phyloP scores from a whole-genome alignment of 2,329 filamentous ascomycete genomes.

The Penicillium sp. region DNA sequence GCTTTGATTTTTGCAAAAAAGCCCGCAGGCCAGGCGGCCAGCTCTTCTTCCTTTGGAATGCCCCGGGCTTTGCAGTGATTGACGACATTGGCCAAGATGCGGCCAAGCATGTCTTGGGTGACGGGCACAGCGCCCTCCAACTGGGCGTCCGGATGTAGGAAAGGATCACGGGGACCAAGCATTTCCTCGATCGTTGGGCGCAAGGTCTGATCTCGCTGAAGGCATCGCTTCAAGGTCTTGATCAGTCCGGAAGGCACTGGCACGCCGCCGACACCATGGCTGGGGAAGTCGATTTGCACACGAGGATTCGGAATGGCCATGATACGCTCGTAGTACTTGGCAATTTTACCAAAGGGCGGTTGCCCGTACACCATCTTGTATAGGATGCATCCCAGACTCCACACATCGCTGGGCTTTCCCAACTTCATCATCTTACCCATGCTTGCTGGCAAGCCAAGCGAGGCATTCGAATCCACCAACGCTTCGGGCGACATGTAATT shows the following conservation, averaged over 20 bases:
- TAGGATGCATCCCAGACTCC: conserved; percentile 91
- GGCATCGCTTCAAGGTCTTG: conserved; percentile 51
- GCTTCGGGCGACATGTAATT: conserved; percentile 99
- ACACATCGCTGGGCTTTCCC: conserved; percentile 91
- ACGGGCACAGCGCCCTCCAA: conserved; percentile 44
- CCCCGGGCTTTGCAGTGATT: conserved; percentile 54
- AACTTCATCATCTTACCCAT: conserved; percentile 79
- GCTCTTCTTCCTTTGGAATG: conserved; percentile 52
- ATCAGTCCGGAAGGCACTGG: conserved; percentile 51
- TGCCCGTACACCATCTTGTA: conserved; percentile 98
- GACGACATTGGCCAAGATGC: conserved; percentile 55
- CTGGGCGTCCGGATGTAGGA: conserved; percentile 52
- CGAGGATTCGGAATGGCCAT: conserved; percentile 47
- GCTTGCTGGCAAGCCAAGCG: conserved; percentile 44
- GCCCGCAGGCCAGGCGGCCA: conserved; percentile 43
- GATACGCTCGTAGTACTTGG: conserved; percentile 78
- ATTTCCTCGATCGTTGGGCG: conserved; percentile 54
- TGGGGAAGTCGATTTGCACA: conserved; percentile 44
- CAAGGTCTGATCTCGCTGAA: conserved; percentile 52
- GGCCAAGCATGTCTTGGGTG: conserved; percentile 53
- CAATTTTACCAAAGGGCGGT: conserved; percentile 89
- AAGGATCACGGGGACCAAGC: conserved; percentile 50
- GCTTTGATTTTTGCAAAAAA: conserved; percentile 45
- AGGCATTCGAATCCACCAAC: conserved; percentile 76
- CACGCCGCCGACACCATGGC: conserved; percentile 43